phyloP scores from a whole-genome alignment of 2,329 filamentous ascomycete species.

The Paecilomyces niveus region DNA sequence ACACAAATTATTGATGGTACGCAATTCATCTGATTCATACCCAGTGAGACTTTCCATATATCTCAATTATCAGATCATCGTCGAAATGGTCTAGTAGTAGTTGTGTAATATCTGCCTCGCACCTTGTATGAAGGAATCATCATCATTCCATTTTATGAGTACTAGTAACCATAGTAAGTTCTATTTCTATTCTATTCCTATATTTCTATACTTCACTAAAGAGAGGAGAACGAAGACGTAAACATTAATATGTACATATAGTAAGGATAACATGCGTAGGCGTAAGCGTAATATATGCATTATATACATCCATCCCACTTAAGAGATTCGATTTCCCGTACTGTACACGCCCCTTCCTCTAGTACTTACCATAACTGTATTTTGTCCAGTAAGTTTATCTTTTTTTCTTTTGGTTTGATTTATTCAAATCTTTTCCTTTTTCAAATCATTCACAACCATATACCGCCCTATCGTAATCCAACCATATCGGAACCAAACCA shows the following conservation, averaged over 20 bases:
- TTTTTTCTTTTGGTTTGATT: background rate
- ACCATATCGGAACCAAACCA: slow-evolving; percentile 96
- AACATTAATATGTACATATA: background rate
- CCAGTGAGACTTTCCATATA: too few species aligned
- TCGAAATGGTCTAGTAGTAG: too few species aligned
- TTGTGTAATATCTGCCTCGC: too few species aligned
- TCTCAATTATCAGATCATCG: too few species aligned
- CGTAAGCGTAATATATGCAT: too few species aligned
- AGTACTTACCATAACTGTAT: too few species aligned
- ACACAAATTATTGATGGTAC: background rate
- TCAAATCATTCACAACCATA: slow-evolving; percentile 90
- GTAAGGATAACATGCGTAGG: background rate
- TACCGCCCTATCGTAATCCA: slow-evolving; percentile 90
- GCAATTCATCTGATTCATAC: background rate
- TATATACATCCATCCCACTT: too few species aligned
- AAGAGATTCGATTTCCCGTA: too few species aligned
- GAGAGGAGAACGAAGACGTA: background rate
- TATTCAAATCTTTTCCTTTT: slow-evolving; percentile 44
- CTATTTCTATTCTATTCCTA: background rate
- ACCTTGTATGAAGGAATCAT: too few species aligned
- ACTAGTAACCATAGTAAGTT: too few species aligned
- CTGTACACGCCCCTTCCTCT: too few species aligned
- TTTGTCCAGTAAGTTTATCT: background rate
- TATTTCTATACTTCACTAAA: background rate
- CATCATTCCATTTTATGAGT: too few species aligned